phyloP scores from a whole-genome alignment of 2,329 filamentous ascomycete species.

The Penicillium italicum region DNA sequence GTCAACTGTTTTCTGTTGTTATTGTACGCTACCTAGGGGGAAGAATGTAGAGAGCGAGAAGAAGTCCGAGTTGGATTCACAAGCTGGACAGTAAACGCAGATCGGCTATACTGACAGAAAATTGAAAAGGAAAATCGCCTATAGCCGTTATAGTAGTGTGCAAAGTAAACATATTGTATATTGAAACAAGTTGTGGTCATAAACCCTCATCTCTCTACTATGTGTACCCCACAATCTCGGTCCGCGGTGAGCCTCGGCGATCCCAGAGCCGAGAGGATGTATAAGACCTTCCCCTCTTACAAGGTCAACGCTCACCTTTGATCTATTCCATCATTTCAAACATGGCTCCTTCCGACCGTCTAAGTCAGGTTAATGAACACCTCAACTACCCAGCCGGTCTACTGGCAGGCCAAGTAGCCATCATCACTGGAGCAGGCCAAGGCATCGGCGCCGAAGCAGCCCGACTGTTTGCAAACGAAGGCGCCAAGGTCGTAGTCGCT shows the following conservation, averaged over 20 bases:
- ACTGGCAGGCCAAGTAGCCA: conserved; percentile 75
- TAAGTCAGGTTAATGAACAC: conserved; percentile 70
- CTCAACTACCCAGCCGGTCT: conserved; percentile 79
- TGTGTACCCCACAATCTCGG: conserved; percentile 23
- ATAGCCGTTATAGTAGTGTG: too few species aligned
- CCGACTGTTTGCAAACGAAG: conserved; percentile 79
- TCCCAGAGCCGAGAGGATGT: conserved; percentile 8
- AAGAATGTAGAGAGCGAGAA: background rate
- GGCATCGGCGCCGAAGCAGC: conserved; percentile 86
- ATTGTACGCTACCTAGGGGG: background rate
- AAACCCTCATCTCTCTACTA: background rate
- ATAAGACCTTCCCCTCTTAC: conserved; percentile 2
- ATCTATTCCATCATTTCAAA: conserved; percentile 7
- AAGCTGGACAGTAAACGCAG: conserved; percentile 16
- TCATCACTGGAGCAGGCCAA: conserved; percentile 82
- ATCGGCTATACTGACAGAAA: conserved; percentile 9
- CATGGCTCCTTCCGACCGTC: conserved; percentile 52
- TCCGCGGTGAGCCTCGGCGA: conserved; percentile 23
- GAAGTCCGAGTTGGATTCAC: conserved; percentile 2
- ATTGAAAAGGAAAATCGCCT: too few species aligned
- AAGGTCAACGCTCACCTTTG: background rate
- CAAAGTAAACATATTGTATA: background rate
- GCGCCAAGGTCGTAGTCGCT: conserved; percentile 76
- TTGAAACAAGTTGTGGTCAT: background rate
- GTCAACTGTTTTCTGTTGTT: conserved; percentile 3